Conservation (phyloP, 805 yeast species). For the Candida adriatica region DNA sequence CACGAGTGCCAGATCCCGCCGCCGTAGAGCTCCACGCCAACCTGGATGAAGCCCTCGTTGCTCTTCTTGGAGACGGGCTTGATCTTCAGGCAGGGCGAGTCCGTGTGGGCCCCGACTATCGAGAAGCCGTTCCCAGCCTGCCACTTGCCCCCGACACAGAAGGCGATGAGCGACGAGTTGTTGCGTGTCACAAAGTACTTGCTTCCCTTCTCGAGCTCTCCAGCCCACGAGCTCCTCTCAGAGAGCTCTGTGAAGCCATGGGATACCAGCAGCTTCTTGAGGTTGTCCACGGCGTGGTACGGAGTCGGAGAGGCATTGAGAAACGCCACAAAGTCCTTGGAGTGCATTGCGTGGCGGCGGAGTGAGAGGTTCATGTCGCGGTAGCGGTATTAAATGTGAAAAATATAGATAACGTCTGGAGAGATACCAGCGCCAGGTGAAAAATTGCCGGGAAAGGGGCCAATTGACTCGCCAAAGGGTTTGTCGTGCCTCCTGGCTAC, state of each 20-base stretch:
- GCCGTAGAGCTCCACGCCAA: conserved; percentile 93
- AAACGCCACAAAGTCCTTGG: conserved; percentile 58
- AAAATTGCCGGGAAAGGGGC: too few species aligned
- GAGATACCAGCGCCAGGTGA: too few species aligned
- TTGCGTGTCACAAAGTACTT: conserved; percentile 87
- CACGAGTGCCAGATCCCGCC: conserved; percentile 96
- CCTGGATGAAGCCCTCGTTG: conserved; percentile 73
- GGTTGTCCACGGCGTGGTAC: conserved; percentile 78
- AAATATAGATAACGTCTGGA: too few species aligned
- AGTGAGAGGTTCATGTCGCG: conserved; percentile 6
- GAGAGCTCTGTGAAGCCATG: conserved; percentile 71
- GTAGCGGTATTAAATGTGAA: too few species aligned
- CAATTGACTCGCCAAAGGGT: too few species aligned
- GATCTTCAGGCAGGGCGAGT: conserved; percentile 82
- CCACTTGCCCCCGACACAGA: conserved; percentile 71
- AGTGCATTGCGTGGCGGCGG: conserved; percentile 5
- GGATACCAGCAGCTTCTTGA: conserved; percentile 42
- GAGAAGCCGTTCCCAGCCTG: conserved; percentile 75
- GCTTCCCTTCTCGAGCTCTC: conserved; percentile 42
- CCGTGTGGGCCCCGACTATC: conserved; percentile 94
- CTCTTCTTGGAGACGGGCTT: conserved; percentile 76
- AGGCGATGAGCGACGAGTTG: conserved; percentile 82
- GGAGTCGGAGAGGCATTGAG: conserved; percentile 89
- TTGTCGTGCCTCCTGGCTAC: too few species aligned
- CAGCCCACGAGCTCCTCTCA: conserved; percentile 70